Percentiles rank a stretch among this genome's conserved stretches.
These are phyloP conservation scores for Ophiocordyceps camponoti-floridani DNA, from an alignment of 2,329 filamentous ascomycete species.

Conservation along the genomic window DNA sequence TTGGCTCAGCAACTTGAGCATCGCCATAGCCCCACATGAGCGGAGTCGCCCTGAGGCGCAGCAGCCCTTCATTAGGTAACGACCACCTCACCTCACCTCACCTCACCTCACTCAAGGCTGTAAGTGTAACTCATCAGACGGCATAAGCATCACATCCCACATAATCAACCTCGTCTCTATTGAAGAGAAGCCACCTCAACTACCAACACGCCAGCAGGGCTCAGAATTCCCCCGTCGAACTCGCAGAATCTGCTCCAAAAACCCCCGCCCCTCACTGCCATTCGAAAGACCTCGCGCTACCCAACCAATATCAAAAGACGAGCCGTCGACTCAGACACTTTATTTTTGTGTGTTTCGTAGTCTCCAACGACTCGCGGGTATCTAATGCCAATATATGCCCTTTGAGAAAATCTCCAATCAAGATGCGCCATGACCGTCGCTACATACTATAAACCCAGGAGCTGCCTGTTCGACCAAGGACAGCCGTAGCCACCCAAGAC, in stretches of 20 bases:
- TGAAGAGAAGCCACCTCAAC: neutral
- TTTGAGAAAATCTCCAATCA: neutral
- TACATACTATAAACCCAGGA: neutral
- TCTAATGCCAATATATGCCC: conserved; percentile 7
- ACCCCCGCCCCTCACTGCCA: neutral
- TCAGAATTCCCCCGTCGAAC: neutral
- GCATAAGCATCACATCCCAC: neutral
- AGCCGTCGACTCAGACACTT: neutral
- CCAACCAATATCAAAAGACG: neutral
- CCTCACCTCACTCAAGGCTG: neutral
- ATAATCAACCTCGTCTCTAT: neutral
- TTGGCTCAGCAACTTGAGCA: neutral
- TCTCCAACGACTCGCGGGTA: conserved; percentile 4
- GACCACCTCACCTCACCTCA: neutral
- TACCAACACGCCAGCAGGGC: neutral
- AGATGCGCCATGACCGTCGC: conserved; percentile 1
- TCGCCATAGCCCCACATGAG: neutral
- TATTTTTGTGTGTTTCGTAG: neutral
- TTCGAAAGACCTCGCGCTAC: neutral
- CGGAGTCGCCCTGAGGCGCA: neutral
- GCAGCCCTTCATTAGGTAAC: neutral
- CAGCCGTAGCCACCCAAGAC: too few relatives aligned
- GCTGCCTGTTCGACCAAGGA: neutral
- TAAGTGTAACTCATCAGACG: neutral
- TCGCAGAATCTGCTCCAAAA: neutral